Evolutionary conservation across 2,329 filamentous ascomycete species (phyloP).

Genomic region (Ophiosphaerella narmari): DNA sequence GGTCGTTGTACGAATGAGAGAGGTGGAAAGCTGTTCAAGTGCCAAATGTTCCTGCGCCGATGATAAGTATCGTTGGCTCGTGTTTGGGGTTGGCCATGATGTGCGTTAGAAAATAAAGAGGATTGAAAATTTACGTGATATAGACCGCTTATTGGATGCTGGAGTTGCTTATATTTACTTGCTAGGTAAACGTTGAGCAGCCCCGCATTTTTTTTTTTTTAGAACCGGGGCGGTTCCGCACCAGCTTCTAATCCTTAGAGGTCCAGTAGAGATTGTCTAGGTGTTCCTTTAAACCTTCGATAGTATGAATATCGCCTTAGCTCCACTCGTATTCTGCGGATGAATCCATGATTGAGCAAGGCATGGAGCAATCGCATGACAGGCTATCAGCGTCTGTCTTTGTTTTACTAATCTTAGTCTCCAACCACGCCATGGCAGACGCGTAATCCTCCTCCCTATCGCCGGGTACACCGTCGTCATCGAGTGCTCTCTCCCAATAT

Average conservation of each 20-base stretch:
- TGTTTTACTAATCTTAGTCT: neutral
- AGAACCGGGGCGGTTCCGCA: too few relatives aligned
- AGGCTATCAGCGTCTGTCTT: neutral
- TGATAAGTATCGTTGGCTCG: constrained; percentile 54
- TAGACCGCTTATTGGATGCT: too few relatives aligned
- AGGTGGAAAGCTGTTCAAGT: constrained; percentile 69
- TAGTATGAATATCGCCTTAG: constrained; percentile 3
- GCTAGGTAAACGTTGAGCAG: too few relatives aligned
- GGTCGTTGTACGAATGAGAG: constrained; percentile 54
- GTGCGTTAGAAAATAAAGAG: neutral
- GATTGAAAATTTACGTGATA: too few relatives aligned
- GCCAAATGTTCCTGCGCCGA: constrained; percentile 70
- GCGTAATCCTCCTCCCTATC: neutral
- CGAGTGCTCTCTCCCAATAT: constrained; percentile 14
- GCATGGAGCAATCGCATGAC: constrained; percentile 10
- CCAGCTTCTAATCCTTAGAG: constrained; percentile 5
- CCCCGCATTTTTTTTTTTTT: too few relatives aligned
- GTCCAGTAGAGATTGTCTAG: constrained; percentile 12
- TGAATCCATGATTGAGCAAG: constrained; percentile 3
- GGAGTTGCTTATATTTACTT: too few relatives aligned
- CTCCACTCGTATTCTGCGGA: neutral
- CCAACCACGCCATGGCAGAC: neutral
- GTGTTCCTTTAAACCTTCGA: constrained; percentile 7
- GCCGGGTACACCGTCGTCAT: constrained; percentile 2
- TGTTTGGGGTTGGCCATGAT: neutral